Evolutionary conservation across 352 stramenopile genomes (phyloP).

Genomic region (Globisporangium abappressorium): DNA sequence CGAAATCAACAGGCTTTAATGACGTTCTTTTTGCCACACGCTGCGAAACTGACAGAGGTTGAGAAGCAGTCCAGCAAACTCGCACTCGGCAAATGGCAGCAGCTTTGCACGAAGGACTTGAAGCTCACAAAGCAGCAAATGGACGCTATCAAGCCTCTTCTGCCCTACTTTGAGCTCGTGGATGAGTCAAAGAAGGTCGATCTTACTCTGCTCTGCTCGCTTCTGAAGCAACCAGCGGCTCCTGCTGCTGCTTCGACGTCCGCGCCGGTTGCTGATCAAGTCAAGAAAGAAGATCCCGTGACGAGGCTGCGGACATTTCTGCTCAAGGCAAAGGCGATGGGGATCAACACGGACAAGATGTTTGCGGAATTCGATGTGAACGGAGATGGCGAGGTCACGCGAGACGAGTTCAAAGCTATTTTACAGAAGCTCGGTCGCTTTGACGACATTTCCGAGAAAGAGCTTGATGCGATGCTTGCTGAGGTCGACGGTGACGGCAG

Average conservation of each 20-base stretch:
- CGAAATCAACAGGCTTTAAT: constrained; percentile 28
- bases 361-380: constrained; percentile 76
- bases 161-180: constrained; percentile 29
- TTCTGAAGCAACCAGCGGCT: constrained; percentile 1
- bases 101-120: constrained; percentile 31
- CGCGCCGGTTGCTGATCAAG: not conserved
- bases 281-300: constrained; percentile 7
- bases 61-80: constrained; percentile 10
- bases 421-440: constrained; percentile 51
- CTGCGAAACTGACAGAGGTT: constrained; percentile 16
- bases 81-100: constrained; percentile 27
- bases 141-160: constrained; percentile 18
- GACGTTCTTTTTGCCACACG: constrained; percentile 25
- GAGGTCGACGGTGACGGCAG: constrained; percentile 50
- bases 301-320: constrained; percentile 27
- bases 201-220: constrained; percentile 12
- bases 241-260: not conserved
- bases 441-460: constrained; percentile 31
- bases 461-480: constrained; percentile 45
- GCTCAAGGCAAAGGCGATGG: constrained; percentile 34
- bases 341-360: constrained; percentile 40
- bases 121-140: constrained; percentile 26
- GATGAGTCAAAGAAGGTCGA: constrained; percentile 24
- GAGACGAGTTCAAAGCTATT: constrained; percentile 46
- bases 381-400: constrained; percentile 50